phyloP scores from a whole-genome alignment of 371 early-diverging fungal genomes.

The Zopfochytrium polystomum region DNA sequence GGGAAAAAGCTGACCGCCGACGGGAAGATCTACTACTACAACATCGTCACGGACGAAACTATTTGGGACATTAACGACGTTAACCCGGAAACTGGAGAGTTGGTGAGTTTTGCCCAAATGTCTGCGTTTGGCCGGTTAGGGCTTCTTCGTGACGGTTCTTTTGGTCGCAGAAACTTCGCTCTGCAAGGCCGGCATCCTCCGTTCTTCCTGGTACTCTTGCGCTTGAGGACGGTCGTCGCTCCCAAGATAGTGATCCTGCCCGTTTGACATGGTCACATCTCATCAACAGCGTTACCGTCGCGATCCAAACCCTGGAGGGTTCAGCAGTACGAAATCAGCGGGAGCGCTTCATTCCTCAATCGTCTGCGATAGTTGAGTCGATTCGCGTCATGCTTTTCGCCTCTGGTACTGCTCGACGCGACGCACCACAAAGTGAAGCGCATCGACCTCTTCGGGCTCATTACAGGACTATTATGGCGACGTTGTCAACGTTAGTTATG shows the following conservation, averaged over 20 bases:
- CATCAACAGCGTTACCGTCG: constrained; percentile 55
- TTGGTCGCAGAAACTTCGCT: too few species aligned
- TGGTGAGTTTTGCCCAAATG: neutral
- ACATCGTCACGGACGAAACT: constrained; percentile 55
- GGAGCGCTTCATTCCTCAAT: constrained; percentile 31
- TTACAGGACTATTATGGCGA: constrained; percentile 76
- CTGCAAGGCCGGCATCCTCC: neutral
- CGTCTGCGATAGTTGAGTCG: constrained; percentile 67
- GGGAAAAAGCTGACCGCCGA: constrained; percentile 38
- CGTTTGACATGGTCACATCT: constrained; percentile 64
- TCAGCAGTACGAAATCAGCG: constrained; percentile 55
- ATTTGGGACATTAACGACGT: constrained; percentile 43
- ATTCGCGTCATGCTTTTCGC: constrained; percentile 69
- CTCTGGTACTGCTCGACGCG: constrained; percentile 35
- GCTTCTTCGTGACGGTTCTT: neutral
- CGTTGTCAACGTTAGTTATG: constrained; percentile 76
- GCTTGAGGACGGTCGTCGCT: too few species aligned
- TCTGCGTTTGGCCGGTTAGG: neutral
- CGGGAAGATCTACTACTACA: constrained; percentile 58
- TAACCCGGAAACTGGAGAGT: constrained; percentile 2
- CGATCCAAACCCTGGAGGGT: constrained; percentile 60
- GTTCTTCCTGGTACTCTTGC: too few species aligned
- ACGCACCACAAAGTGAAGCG: constrained; percentile 47
- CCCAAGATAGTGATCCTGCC: too few species aligned
- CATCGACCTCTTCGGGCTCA: constrained; percentile 40